These are phyloP conservation scores for Pleurotus cornucopiae DNA, from an alignment of 768 basidiomycete species.

Conservation along the genomic window DNA sequence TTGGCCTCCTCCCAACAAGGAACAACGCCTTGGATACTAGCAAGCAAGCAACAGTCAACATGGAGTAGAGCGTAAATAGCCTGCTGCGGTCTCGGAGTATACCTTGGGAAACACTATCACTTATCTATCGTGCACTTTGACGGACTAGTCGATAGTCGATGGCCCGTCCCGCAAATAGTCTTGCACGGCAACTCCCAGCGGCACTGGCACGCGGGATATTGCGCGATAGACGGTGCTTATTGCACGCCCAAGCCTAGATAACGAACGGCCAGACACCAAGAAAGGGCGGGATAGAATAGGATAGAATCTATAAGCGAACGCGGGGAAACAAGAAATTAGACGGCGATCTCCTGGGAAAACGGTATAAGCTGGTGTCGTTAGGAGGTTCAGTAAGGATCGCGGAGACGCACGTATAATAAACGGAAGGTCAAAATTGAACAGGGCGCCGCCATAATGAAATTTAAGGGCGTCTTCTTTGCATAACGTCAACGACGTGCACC, in stretches of 20 bases:
- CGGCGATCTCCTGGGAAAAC: not conserved
- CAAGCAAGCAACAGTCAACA: too few species aligned
- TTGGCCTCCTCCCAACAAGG: too few species aligned
- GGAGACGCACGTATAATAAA: too few species aligned
- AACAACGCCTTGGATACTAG: not conserved
- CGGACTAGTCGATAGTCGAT: too few species aligned
- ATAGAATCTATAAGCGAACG: not conserved
- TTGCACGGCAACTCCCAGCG: not conserved
- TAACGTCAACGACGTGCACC: too few species aligned
- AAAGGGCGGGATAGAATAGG: not conserved
- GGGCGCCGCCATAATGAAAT: too few species aligned
- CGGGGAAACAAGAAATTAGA: not conserved
- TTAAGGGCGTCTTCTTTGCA: too few species aligned
- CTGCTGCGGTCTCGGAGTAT: not conserved
- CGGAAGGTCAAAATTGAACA: too few species aligned
- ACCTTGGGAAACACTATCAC: not conserved
- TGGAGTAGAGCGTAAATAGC: not conserved
- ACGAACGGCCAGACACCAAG: not conserved
- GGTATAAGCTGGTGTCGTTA: not conserved
- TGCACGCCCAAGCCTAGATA: not conserved
- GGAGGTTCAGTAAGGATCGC: not conserved
- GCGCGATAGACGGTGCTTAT: conserved; percentile 7
- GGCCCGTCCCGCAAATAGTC: not conserved
- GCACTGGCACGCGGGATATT: not conserved
- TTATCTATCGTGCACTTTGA: not conserved